phyloP scores from a whole-genome alignment of 1,284 basidiomycete genomes.

The Cryptococcus floricola region DNA sequence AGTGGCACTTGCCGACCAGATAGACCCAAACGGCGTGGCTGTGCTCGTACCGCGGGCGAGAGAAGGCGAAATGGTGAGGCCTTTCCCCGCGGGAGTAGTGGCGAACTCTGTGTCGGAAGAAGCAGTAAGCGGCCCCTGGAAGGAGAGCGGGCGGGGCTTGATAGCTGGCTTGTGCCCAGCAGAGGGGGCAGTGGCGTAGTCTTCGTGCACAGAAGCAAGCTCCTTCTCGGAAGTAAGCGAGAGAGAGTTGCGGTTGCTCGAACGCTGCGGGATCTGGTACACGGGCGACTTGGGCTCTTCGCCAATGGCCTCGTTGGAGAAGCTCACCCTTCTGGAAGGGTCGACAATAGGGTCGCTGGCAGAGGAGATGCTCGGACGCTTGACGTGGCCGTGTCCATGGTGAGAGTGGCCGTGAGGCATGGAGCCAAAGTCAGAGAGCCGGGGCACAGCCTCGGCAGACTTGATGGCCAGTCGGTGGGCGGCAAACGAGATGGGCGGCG shows the following conservation, averaged over 20 bases:
- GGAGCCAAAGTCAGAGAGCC: neutral
- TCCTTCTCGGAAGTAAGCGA: neutral
- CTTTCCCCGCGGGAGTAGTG: slow-evolving; percentile 20
- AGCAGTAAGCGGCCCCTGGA: slow-evolving; percentile 6
- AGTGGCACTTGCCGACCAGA: slow-evolving; percentile 29
- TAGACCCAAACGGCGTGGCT: slow-evolving; percentile 13
- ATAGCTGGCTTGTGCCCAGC: too few relatives aligned
- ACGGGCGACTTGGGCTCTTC: slow-evolving; percentile 10
- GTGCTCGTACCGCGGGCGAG: slow-evolving; percentile 9
- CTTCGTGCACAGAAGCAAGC: neutral
- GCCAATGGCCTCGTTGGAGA: slow-evolving; percentile 5
- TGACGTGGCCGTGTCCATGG: neutral
- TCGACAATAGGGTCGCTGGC: slow-evolving; percentile 4
- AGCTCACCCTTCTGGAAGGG: slow-evolving; percentile 8
- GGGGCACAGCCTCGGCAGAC: neutral
- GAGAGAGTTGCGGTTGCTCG: neutral
- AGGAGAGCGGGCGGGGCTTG: slow-evolving; percentile 10
- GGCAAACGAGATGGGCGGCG: slow-evolving; percentile 27
- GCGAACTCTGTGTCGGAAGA: slow-evolving; percentile 18
- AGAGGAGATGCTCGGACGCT: slow-evolving; percentile 14
- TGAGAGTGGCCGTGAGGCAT: neutral
- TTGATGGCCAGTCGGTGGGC: slow-evolving; percentile 10
- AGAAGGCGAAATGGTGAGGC: slow-evolving; percentile 26
- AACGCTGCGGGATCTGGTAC: slow-evolving; percentile 15
- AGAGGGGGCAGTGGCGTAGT: neutral